Conservation (phyloP, 164 flowering plant species). For the Umbellularia californica region DNA sequence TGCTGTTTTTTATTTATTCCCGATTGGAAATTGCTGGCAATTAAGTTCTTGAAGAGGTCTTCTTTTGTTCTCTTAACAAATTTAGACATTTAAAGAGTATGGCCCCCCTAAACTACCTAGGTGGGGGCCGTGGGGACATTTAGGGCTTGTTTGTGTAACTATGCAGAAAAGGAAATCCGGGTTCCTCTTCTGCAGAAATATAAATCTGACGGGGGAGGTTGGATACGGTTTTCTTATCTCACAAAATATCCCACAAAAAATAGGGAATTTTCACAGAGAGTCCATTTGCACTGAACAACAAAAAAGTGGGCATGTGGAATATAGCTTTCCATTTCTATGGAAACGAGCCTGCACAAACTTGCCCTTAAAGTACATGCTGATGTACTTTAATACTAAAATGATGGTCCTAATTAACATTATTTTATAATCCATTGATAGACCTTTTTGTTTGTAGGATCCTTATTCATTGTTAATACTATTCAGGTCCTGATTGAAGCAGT, state of each 20-base stretch:
- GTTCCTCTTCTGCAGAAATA: too few species aligned
- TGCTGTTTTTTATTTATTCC: background rate
- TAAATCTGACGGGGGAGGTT: too few species aligned
- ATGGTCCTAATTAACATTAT: background rate
- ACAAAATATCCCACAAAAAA: too few species aligned
- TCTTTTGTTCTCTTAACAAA: background rate
- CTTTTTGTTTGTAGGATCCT: background rate
- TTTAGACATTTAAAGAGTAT: background rate
- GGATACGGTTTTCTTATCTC: too few species aligned
- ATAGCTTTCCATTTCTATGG: background rate
- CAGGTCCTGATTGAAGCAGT: slow-evolving; percentile 96
- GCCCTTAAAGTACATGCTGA: background rate
- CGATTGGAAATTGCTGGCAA: background rate
- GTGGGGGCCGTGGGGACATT: too few species aligned
- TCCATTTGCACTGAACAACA: background rate
- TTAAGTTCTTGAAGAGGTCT: background rate
- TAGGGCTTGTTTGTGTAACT: too few species aligned
- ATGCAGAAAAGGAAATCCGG: too few species aligned
- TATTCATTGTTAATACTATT: slow-evolving; percentile 3
- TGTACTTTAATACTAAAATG: background rate
- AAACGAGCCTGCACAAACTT: too few species aligned
- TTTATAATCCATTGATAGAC: background rate
- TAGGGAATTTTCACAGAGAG: too few species aligned
- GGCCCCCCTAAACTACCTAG: background rate
- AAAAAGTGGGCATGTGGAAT: background rate